phyloP scores from a whole-genome alignment of 179 eudicot species.

The Amaranthus tricolor region DNA sequence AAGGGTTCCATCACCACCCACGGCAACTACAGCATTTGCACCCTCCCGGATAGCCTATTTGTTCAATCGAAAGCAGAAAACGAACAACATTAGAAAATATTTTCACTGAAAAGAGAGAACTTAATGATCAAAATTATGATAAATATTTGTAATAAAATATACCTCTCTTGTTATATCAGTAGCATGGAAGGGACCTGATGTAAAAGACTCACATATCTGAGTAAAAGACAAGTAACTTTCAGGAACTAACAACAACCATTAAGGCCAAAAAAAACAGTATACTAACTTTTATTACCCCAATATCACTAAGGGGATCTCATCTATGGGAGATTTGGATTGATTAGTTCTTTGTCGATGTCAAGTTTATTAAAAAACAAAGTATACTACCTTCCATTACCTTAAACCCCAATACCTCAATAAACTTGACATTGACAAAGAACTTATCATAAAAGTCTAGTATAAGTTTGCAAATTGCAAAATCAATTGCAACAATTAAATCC shows the following conservation, averaged over 20 bases:
- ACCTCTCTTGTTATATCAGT: slow-evolving; percentile 95
- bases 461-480: background rate
- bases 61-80: background rate
- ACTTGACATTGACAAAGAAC: too few relatives aligned
- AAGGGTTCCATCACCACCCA: slow-evolving; percentile 98
- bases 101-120: background rate
- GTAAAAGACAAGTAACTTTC: slow-evolving; percentile 20
- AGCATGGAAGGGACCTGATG: slow-evolving; percentile 90
- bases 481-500: background rate
- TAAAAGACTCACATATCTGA: slow-evolving; percentile 84
- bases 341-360: too few relatives aligned
- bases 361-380: too few relatives aligned
- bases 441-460: background rate
- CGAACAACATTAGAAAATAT: background rate
- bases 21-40: slow-evolving; percentile 90
- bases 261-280: background rate
- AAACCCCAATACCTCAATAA: too few relatives aligned
- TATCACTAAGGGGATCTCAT: too few relatives aligned
- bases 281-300: too few relatives aligned
- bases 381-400: too few relatives aligned
- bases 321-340: too few relatives aligned
- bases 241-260: slow-evolving; percentile 3
- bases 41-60: slow-evolving; percentile 85
- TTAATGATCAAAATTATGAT: background rate
- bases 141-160: background rate